phyloP scores from a whole-genome alignment of 768 basidiomycete genomes.

The Mycena capillaripes region DNA sequence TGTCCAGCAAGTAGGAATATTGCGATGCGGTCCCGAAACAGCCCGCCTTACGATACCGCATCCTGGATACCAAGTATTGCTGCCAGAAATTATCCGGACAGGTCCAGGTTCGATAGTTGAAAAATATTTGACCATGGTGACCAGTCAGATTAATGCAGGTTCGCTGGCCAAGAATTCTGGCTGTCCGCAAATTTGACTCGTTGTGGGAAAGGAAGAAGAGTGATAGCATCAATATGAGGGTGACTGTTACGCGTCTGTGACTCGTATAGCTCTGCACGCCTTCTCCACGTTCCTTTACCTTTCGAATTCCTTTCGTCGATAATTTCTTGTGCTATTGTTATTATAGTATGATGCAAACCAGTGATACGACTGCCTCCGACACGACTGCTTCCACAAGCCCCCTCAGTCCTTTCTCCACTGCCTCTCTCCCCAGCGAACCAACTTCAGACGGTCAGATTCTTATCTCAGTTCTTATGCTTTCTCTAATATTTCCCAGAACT shows the following conservation, averaged over 20 bases:
- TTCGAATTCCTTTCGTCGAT: neutral
- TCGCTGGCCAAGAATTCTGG: too few species aligned
- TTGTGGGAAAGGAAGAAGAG: too few species aligned
- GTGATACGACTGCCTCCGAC: constrained; percentile 38
- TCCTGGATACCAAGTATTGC: too few species aligned
- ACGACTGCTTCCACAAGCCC: constrained; percentile 36
- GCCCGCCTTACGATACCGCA: too few species aligned
- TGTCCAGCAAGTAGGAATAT: too few species aligned
- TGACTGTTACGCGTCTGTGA: neutral
- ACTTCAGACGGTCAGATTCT: constrained; percentile 53
- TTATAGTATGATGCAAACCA: constrained; percentile 39
- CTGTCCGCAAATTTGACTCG: too few species aligned
- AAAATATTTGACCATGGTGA: too few species aligned
- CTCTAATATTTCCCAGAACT: constrained; percentile 53
- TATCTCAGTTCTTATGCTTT: neutral
- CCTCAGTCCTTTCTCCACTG: constrained; percentile 55
- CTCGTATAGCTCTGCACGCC: constrained; percentile 14
- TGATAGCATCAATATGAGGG: neutral
- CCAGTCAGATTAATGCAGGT: too few species aligned
- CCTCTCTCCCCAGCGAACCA: constrained; percentile 53
- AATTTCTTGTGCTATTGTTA: constrained; percentile 27
- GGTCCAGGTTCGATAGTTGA: too few species aligned
- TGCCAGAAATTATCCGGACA: too few species aligned
- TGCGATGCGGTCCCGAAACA: too few species aligned
- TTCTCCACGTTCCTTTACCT: constrained; percentile 26